Evolutionary conservation across 257 asterid species (phyloP).

Genomic region (Przewalskia tangutica): DNA sequence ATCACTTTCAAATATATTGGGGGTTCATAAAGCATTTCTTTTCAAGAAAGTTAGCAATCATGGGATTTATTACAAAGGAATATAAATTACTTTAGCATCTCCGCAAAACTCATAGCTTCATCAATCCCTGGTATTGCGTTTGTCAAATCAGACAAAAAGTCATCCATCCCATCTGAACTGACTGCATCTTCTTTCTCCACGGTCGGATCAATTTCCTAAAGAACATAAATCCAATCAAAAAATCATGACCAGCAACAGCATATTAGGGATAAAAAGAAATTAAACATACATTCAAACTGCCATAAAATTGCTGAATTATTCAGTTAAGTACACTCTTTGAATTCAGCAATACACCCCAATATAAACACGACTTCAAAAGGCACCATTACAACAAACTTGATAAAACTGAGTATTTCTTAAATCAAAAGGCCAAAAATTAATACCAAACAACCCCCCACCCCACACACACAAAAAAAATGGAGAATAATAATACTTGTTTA

Average conservation of each 20-base stretch:
- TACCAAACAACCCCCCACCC: background rate
- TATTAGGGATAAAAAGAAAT: background rate
- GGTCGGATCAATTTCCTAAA: slow-evolving; percentile 89
- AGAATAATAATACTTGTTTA: too few relatives aligned
- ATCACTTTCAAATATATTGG: background rate
- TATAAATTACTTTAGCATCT: slow-evolving; percentile 81
- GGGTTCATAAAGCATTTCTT: background rate
- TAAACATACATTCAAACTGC: background rate
- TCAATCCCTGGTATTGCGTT: slow-evolving; percentile 96
- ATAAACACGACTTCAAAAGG: background rate
- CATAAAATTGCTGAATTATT: background rate
- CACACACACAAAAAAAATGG: background rate
- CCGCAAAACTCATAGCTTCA: slow-evolving; percentile 98
- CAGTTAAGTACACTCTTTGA: background rate
- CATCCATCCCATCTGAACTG: slow-evolving; percentile 59
- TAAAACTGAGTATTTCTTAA: background rate
- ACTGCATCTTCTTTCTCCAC: slow-evolving; percentile 62
- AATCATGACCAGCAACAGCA: background rate
- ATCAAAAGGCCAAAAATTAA: background rate
- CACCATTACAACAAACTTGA: background rate
- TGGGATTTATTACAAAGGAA: background rate
- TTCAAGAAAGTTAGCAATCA: background rate
- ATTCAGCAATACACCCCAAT: background rate
- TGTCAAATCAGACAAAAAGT: slow-evolving; percentile 73
- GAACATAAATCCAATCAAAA: background rate